These are phyloP conservation scores for Saccharomycopsis sp. DNA, from an alignment of 805 yeast genomes.

Conservation along the genomic window DNA sequence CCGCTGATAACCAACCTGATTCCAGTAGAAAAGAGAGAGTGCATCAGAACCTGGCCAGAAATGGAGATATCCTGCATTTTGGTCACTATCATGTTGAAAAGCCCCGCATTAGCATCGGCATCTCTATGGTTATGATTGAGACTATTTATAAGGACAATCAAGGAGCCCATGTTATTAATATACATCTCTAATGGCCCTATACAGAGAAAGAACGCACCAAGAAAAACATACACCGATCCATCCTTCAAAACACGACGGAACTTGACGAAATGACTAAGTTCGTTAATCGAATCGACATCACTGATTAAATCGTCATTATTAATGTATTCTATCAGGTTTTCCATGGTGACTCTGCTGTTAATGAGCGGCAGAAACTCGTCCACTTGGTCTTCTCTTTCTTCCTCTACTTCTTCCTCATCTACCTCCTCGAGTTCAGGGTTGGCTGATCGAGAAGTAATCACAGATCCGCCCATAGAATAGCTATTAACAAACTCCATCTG, in stretches of 20 bases:
- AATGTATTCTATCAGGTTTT: constrained; percentile 3
- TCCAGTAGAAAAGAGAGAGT: constrained; percentile 61
- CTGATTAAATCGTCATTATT: constrained; percentile 42
- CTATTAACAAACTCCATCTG: constrained; percentile 34
- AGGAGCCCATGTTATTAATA: constrained; percentile 74
- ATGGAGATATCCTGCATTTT: constrained; percentile 24
- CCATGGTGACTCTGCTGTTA: neutral
- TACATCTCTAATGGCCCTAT: constrained; percentile 84
- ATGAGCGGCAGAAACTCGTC: constrained; percentile 12
- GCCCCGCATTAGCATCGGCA: neutral
- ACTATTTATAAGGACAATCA: constrained; percentile 39
- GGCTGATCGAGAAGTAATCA: neutral
- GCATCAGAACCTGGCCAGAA: constrained; percentile 49
- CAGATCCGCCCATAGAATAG: constrained; percentile 1
- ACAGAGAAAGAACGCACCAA: constrained; percentile 55
- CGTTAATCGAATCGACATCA: constrained; percentile 71
- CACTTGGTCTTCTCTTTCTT: constrained; percentile 22
- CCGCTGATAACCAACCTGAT: constrained; percentile 65
- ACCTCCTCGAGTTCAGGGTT: neutral
- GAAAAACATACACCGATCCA: constrained; percentile 55
- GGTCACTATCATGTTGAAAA: constrained; percentile 20
- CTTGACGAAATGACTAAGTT: constrained; percentile 9
- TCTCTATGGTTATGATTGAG: constrained; percentile 18
- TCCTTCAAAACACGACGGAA: constrained; percentile 37
- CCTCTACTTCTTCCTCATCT: constrained; percentile 23